phyloP scores from a whole-genome alignment of 2,329 filamentous ascomycete genomes.

The Rhinocladiella mackenziei region DNA sequence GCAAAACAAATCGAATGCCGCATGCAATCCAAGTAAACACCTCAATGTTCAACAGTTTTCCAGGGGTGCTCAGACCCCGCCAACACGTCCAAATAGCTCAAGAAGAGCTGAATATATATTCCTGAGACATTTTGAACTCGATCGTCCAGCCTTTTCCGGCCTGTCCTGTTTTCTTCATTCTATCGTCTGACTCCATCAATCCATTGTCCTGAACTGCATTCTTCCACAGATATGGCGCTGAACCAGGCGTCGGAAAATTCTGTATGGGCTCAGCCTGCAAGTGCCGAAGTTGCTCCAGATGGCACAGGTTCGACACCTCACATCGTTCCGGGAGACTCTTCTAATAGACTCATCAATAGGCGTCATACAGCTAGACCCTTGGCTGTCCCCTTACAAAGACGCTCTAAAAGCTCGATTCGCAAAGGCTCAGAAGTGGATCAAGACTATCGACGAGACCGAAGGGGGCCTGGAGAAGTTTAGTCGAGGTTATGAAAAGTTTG shows the following conservation, averaged over 20 bases:
- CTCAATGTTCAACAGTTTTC: conserved; percentile 15
- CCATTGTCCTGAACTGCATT: not conserved
- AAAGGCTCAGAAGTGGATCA: conserved; percentile 82
- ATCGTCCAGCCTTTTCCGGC: not conserved
- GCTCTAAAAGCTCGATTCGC: conserved; percentile 70
- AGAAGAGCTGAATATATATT: too few species aligned
- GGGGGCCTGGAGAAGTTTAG: conserved; percentile 91
- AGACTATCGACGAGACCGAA: conserved; percentile 74
- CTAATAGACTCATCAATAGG: conserved; percentile 50
- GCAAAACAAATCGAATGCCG: not conserved
- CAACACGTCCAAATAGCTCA: too few species aligned
- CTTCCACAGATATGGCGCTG: conserved; percentile 23
- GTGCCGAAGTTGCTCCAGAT: conserved; percentile 29
- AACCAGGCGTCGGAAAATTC: conserved; percentile 34
- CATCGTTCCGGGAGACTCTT: too few species aligned
- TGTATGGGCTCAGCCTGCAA: conserved; percentile 28
- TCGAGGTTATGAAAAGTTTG: conserved; percentile 78
- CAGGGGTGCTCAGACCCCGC: conserved; percentile 3
- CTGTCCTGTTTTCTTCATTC: not conserved
- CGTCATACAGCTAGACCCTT: conserved; percentile 82
- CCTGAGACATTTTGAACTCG: too few species aligned
- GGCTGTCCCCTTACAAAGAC: conserved; percentile 78
- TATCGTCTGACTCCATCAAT: not conserved
- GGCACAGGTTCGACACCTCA: conserved; percentile 30
- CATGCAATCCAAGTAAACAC: conserved; percentile 5